Evolutionary conservation across 768 basidiomycete genomes (phyloP).

Genomic region (Hygrocybe coccinea): DNA sequence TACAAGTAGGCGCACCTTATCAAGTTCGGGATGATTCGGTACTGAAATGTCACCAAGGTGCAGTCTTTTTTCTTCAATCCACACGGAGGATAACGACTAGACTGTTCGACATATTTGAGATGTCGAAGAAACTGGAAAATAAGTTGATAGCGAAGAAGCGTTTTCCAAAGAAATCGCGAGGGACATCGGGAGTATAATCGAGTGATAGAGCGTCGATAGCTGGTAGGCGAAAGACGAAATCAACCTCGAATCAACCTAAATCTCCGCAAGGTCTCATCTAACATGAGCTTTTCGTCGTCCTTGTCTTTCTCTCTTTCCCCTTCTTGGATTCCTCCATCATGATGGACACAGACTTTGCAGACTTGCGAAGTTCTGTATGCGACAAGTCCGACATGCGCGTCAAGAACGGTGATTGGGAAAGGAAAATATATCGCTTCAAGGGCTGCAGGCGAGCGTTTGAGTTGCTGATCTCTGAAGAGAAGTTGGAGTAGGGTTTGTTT

Average conservation of each 20-base stretch:
- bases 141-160: constrained; percentile 91
- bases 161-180: constrained; percentile 96
- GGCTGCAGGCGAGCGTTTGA: constrained; percentile 90
- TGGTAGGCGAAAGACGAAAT: constrained; percentile 26
- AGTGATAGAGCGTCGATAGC: constrained; percentile 90
- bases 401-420: too few relatives aligned
- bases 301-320: constrained; percentile 66
- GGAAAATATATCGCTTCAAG: too few relatives aligned
- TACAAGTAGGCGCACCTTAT: constrained; percentile 81
- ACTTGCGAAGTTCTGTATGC: too few relatives aligned
- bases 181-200: constrained; percentile 92
- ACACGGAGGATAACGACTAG: constrained; percentile 85
- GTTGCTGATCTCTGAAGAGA: constrained; percentile 82
- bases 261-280: constrained; percentile 44
- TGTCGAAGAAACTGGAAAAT: constrained; percentile 96
- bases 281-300: constrained; percentile 75
- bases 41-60: constrained; percentile 68
- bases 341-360: constrained; percentile 73
- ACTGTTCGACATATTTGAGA: constrained; percentile 90
- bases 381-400: too few relatives aligned
- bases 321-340: constrained; percentile 56
- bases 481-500: constrained; percentile 87
- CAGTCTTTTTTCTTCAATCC: constrained; percentile 90
- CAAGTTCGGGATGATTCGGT: constrained; percentile 60
- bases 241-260: not conserved